Conservation (phyloP, 495 filamentous ascomycete genomes). For the Hyphodiscus hymeniophilus region DNA sequence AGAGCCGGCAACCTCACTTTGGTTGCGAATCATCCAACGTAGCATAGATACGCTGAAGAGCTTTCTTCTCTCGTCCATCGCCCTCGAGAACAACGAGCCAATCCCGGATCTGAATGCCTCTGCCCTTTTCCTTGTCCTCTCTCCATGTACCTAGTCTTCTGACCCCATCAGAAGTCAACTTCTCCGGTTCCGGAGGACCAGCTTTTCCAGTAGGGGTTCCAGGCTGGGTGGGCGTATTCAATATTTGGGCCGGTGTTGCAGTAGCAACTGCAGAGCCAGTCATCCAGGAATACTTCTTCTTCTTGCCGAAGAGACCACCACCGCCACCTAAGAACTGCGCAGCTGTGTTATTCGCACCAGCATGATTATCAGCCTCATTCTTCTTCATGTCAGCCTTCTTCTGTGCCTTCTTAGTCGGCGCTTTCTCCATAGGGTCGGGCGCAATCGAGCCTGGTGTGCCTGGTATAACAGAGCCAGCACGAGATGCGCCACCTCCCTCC, state of each 20-base stretch:
- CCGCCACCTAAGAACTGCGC: slow-evolving; percentile 42
- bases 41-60: slow-evolving; percentile 45
- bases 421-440: slow-evolving; percentile 35
- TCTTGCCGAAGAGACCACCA: slow-evolving; percentile 39
- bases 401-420: slow-evolving; percentile 48
- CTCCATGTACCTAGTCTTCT: slow-evolving; percentile 50
- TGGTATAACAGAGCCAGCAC: slow-evolving; percentile 37
- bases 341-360: slow-evolving; percentile 46
- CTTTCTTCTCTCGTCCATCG: slow-evolving; percentile 46
- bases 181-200: slow-evolving; percentile 20
- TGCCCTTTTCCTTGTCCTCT: slow-evolving; percentile 53
- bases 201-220: slow-evolving; percentile 19
- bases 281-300: slow-evolving; percentile 56
- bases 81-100: slow-evolving; percentile 56
- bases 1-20: slow-evolving; percentile 7
- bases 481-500: slow-evolving; percentile 28
- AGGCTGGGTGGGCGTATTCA: slow-evolving; percentile 21
- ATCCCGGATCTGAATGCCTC: slow-evolving; percentile 62
- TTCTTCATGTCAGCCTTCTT: slow-evolving; percentile 44
- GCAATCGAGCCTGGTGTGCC: slow-evolving; percentile 41
- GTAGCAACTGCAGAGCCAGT: slow-evolving; percentile 32
- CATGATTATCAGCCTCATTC: slow-evolving; percentile 44
- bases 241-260: slow-evolving; percentile 33
- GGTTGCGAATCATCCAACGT: slow-evolving; percentile 37
- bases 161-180: slow-evolving; percentile 31